Percentiles rank a stretch among this genome's conserved stretches.
Evolutionary conservation across 345 rosid genomes (phyloP).

Genomic region (Gossypium raimondii): DNA sequence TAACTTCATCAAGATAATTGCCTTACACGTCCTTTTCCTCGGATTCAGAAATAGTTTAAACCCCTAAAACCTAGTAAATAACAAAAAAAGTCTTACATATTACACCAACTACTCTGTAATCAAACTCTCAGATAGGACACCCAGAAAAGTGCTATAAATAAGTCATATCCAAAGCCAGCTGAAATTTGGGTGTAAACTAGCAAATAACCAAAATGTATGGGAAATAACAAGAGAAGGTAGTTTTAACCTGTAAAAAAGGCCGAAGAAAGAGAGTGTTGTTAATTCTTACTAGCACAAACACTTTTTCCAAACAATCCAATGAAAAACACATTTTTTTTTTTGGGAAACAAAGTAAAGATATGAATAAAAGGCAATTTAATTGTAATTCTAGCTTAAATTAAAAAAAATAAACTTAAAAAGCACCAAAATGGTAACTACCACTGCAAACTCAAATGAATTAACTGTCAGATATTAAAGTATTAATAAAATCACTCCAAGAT

Average conservation of each 20-base stretch:
- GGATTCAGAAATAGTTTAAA: slow-evolving; percentile 11
- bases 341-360: too few species aligned
- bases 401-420: too few species aligned
- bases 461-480: too few species aligned
- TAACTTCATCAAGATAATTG: slow-evolving; percentile 24
- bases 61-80: slow-evolving; percentile 8
- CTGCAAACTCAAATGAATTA: too few species aligned
- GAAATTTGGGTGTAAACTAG: not conserved
- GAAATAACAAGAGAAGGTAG: not conserved
- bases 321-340: too few species aligned
- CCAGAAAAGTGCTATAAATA: too few species aligned
- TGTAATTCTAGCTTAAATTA: too few species aligned
- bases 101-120: not conserved
- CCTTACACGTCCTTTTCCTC: slow-evolving; percentile 1
- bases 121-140: not conserved
- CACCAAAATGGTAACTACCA: too few species aligned
- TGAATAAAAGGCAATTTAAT: too few species aligned
- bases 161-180: too few species aligned
- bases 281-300: not conserved
- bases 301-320: not conserved
- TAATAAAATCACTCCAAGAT: too few species aligned
- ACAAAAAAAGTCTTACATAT: not conserved
- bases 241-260: not conserved
- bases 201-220: not conserved
- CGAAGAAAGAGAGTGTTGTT: not conserved